phyloP scores from a whole-genome alignment of 805 yeast species.

The Ogataea nitratoaversa region DNA sequence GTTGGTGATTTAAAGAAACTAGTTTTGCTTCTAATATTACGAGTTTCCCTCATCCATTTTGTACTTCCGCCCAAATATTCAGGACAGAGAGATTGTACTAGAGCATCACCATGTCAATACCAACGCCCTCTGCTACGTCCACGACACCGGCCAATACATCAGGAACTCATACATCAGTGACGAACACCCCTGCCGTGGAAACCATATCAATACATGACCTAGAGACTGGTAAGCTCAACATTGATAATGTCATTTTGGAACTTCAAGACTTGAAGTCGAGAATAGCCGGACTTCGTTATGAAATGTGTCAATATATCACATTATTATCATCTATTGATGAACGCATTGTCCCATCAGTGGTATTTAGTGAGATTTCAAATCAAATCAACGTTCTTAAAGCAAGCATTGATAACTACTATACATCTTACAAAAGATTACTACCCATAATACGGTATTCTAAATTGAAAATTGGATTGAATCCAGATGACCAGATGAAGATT shows the following conservation, averaged over 20 bases:
- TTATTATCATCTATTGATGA: conserved; percentile 41
- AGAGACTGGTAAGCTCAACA: conserved; percentile 35
- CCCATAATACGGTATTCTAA: conserved; percentile 51
- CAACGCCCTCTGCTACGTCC: conserved; percentile 15
- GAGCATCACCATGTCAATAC: conserved; percentile 16
- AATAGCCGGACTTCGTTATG: conserved; percentile 33
- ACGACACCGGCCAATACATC: conserved; percentile 10
- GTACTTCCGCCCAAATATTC: too few species aligned
- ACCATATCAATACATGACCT: conserved; percentile 35
- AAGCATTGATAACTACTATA: conserved; percentile 40
- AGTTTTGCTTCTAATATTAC: too few species aligned
- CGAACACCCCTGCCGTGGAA: conserved; percentile 12
- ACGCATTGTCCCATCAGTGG: conserved; percentile 39
- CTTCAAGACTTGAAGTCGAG: conserved; percentile 30
- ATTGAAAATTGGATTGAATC: conserved; percentile 46
- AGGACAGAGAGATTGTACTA: too few species aligned
- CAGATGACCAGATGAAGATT: conserved; percentile 38
- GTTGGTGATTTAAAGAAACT: too few species aligned
- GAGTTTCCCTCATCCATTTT: too few species aligned
- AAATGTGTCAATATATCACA: conserved; percentile 35
- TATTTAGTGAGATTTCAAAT: conserved; percentile 33
- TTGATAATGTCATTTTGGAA: conserved; percentile 33
- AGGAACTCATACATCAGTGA: conserved; percentile 1
- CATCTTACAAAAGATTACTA: conserved; percentile 40
- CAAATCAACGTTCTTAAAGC: conserved; percentile 34